Conservation (phyloP, 164 flowering plant genomes). For the Santalum album region DNA sequence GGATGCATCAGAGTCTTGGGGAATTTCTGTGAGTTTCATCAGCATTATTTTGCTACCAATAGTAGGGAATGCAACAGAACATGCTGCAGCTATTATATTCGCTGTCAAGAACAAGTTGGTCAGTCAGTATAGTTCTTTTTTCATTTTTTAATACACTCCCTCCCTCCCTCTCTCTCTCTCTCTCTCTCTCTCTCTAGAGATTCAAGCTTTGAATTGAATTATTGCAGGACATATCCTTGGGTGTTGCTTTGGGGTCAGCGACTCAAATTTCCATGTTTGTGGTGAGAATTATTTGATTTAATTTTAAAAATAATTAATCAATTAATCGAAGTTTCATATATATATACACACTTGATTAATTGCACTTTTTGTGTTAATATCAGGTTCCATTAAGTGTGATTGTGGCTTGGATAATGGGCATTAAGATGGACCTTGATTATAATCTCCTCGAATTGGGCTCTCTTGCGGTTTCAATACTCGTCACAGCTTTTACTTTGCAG, state of each 20-base stretch:
- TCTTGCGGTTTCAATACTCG: slow-evolving; percentile 55
- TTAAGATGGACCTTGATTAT: slow-evolving; percentile 68
- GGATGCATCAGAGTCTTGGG: slow-evolving; percentile 85
- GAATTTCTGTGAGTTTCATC: slow-evolving; percentile 75
- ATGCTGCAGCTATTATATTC: slow-evolving; percentile 84
- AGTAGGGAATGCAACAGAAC: slow-evolving; percentile 96
- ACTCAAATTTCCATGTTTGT: slow-evolving; percentile 90
- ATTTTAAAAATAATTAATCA: neutral
- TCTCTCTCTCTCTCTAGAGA: too few species aligned
- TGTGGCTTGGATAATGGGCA: slow-evolving; percentile 71
- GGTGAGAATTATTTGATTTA: slow-evolving; percentile 31
- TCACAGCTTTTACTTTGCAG: slow-evolving; percentile 61
- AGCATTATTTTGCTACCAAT: slow-evolving; percentile 86
- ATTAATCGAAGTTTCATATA: neutral
- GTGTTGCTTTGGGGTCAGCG: slow-evolving; percentile 89
- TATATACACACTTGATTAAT: too few species aligned
- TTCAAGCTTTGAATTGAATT: neutral
- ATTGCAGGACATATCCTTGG: slow-evolving; percentile 81
- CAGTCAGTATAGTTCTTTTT: slow-evolving; percentile 13
- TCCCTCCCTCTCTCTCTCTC: too few species aligned
- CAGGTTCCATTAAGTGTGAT: slow-evolving; percentile 76
- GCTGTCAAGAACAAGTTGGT: slow-evolving; percentile 91
- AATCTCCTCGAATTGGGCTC: slow-evolving; percentile 60
- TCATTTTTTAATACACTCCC: too few species aligned
- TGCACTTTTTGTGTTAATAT: too few species aligned